Conservation (phyloP, 345 rosid species). For the Eucalyptus albens region DNA sequence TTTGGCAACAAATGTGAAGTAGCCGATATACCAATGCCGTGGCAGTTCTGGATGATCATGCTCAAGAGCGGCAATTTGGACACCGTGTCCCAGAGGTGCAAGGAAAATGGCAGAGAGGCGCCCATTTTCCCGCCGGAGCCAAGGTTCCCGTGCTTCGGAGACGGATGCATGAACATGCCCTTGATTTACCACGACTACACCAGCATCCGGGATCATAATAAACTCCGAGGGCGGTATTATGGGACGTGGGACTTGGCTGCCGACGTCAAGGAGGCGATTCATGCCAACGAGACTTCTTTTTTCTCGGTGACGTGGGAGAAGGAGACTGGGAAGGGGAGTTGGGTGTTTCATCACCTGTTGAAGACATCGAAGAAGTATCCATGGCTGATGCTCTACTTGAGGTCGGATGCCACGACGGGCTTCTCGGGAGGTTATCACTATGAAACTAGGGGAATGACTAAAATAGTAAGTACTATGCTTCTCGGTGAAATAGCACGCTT, state of each 20-base stretch:
- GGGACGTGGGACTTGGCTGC: conserved; percentile 63
- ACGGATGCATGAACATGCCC: conserved; percentile 88
- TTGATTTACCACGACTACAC: conserved; percentile 40
- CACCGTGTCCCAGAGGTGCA: conserved; percentile 46
- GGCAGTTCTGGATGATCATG: conserved; percentile 95
- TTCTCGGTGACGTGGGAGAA: conserved; percentile 69
- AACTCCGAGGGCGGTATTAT: conserved; percentile 48
- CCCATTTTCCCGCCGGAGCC: conserved; percentile 36
- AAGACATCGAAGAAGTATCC: conserved; percentile 62
- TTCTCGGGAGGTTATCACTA: conserved; percentile 73
- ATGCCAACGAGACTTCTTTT: conserved; percentile 15
- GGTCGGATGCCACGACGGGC: conserved; percentile 73
- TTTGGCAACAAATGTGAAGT: conserved; percentile 60
- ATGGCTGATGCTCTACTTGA: conserved; percentile 83
- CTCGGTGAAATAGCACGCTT: neutral
- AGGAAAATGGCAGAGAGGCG: conserved; percentile 34
- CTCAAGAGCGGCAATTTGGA: conserved; percentile 83
- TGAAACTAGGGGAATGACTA: conserved; percentile 71
- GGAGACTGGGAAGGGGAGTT: conserved; percentile 53
- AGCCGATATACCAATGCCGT: conserved; percentile 46
- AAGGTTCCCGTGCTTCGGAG: conserved; percentile 60
- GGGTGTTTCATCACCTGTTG: conserved; percentile 59
- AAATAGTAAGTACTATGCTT: conserved; percentile 16
- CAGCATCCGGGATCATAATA: conserved; percentile 13
- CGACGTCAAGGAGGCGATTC: neutral